A percentile compares a stretch with the other conserved stretches of the same genome.
Conservation (phyloP, 805 yeast genomes). For the Pichia pseudocactophila region DNA sequence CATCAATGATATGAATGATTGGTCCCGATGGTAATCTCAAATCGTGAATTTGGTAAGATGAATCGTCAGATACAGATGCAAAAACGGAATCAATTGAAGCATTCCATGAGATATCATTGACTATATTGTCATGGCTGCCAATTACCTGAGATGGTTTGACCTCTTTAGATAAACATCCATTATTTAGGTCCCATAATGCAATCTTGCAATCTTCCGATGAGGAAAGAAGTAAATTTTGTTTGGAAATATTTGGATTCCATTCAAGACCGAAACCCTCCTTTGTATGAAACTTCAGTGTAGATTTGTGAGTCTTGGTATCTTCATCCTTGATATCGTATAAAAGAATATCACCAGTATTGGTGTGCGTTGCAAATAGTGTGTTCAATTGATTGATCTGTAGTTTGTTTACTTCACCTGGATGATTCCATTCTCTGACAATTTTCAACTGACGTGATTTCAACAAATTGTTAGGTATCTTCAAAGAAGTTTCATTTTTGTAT, state of each 20-base stretch:
- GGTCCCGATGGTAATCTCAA: constrained; percentile 34
- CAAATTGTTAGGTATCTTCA: constrained; percentile 15
- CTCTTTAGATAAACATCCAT: constrained; percentile 7
- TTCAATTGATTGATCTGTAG: constrained; percentile 46
- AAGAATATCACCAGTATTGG: constrained; percentile 42
- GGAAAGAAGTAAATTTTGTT: constrained; percentile 40
- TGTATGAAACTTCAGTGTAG: constrained; percentile 43
- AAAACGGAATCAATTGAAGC: constrained; percentile 35
- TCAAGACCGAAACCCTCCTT: constrained; percentile 64
- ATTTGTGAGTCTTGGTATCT: constrained; percentile 11
- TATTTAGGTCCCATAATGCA: constrained; percentile 58
- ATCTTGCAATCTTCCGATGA: constrained; percentile 61
- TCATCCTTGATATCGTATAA: constrained; percentile 30
- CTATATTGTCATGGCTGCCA: constrained; percentile 44
- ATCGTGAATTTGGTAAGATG: constrained; percentile 52
- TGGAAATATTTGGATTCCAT: constrained; percentile 41
- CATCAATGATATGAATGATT: constrained; percentile 37
- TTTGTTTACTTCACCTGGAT: constrained; percentile 59
- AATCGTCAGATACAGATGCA: constrained; percentile 68
- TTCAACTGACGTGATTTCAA: constrained; percentile 32
- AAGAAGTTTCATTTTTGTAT: neutral
- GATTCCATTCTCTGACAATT: constrained; percentile 43
- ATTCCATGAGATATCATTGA: constrained; percentile 63
- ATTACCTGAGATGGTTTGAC: constrained; percentile 39
- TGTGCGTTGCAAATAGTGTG: constrained; percentile 44